Evolutionary conservation across 2,329 filamentous ascomycete species (phyloP), one percentile per base, ranked within the genome.

Genomic region (Scedosporium apiospermum): DNA sequence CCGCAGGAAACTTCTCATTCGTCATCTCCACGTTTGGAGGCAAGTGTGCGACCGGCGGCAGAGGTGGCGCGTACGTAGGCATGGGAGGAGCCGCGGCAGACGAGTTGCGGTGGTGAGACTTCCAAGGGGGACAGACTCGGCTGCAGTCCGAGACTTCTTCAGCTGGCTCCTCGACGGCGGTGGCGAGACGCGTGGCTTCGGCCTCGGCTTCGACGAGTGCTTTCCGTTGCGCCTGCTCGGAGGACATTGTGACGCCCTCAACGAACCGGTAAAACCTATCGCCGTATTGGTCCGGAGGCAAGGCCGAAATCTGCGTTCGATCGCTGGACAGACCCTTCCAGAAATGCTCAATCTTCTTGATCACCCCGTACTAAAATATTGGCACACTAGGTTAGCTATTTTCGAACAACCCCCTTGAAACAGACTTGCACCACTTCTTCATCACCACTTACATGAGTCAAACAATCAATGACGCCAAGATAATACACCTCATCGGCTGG

Each of bases 401-500:
- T n/a, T 10, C 16, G 14, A 46, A 16, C 49, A 23, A 57, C 26
- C 63, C 4, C 27, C 30, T 34, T 34, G 6, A 10, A 34, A 34
- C 30, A 34, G 30, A 7, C 30, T 34, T 34, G 30, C 30, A 9
- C 30, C 9, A 9, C 7, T 34, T 34, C 30, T 34, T 10, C 2
- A 16, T 4, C 18, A 57, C 26, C 4, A 58, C 90, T 85, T 82
- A 96, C 92, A 74, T 97, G 91, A 69, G 95, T 99, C 69, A 99
- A 80, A 74, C 95, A 99, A 76, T 99, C 95, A 74, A 99, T 99
- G 69, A 99, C 96, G 42, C 95, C 96, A 6, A 99, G 85, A 72
- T 99, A 99, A 75, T 99, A 99, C 51, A 99, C 92, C 75, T 96
- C 91, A 62, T 97, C 91, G 1, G 89, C 93, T 1, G 90, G 86